phyloP scores from a whole-genome alignment of 371 early-diverging fungal species.

The Cokeromyces recurvatus region DNA sequence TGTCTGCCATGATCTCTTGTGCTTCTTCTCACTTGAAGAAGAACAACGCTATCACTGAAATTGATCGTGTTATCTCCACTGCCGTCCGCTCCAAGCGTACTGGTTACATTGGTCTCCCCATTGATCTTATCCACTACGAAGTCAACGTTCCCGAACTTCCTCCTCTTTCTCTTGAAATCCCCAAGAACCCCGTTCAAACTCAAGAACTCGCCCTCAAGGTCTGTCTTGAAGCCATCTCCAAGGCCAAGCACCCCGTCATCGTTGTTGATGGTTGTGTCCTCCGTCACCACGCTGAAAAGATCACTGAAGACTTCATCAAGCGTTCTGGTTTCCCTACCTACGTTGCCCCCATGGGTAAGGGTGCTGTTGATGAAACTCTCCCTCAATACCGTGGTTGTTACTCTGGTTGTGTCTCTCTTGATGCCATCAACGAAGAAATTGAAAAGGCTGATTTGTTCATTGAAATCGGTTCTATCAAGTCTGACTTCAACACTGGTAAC shows the following conservation, averaged over 20 bases:
- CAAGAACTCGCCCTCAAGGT: conserved; percentile 18
- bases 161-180: conserved; percentile 7
- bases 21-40: conserved; percentile 27
- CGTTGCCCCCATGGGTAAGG: conserved; percentile 46
- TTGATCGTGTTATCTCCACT: conserved; percentile 29
- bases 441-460: conserved; percentile 35
- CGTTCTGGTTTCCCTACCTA: conserved; percentile 31
- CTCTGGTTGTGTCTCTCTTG: conserved; percentile 22
- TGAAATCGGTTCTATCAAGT: conserved; percentile 35
- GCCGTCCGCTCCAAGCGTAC: conserved; percentile 20
- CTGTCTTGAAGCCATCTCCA: conserved; percentile 20
- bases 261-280: conserved; percentile 41
- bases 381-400: conserved; percentile 34
- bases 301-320: conserved; percentile 23
- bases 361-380: conserved; percentile 27
- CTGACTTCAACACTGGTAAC: conserved; percentile 54
- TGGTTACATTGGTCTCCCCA: conserved; percentile 46
- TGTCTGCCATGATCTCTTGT: conserved; percentile 29
- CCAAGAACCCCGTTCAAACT: conserved; percentile 19
- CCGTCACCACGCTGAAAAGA: conserved; percentile 24
- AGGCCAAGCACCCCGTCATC: conserved; percentile 35
- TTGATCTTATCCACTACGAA: conserved; percentile 31
- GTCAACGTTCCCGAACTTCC: conserved; percentile 14
- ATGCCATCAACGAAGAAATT: conserved; percentile 25
- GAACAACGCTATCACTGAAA: conserved; percentile 28